phyloP scores from a whole-genome alignment of 192 early-diverging fungal species.

The Backusella tuberculispora region DNA sequence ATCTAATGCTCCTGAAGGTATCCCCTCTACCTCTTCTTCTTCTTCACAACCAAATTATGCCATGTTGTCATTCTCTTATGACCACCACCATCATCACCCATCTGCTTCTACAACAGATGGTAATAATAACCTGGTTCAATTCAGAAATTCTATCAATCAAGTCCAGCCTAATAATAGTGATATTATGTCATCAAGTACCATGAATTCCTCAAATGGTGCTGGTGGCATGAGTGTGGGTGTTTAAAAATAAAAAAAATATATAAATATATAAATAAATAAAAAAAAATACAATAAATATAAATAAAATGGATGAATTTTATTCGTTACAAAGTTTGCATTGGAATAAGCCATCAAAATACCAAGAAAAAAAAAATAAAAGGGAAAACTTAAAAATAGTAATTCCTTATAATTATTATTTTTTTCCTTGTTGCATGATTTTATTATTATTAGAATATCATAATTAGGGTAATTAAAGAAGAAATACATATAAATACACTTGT shows the following conservation, averaged over 20 bases:
- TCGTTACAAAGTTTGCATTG: neutral
- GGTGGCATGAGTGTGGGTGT: constrained; percentile 23
- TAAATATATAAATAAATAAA: neutral
- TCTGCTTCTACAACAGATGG: neutral
- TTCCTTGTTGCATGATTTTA: too few species aligned
- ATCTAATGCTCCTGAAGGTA: neutral
- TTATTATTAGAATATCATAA: too few species aligned
- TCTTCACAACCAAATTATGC: neutral
- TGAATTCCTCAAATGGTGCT: constrained; percentile 1
- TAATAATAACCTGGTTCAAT: neutral
- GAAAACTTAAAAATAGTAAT: too few species aligned
- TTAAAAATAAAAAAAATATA: neutral
- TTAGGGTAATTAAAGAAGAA: too few species aligned
- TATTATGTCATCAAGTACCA: neutral
- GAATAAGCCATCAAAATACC: too few species aligned
- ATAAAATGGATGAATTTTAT: neutral
- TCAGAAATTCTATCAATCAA: constrained; percentile 3
- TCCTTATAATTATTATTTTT: too few species aligned
- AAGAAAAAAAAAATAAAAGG: too few species aligned
- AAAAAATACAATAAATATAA: too few species aligned
- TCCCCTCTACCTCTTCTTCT: neutral
- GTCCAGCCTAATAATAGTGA: constrained; percentile 7
- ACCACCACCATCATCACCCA: neutral
- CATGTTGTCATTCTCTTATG: neutral
- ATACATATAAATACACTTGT: too few species aligned